Base-by-base conservation (phyloP, 2,329 filamentous ascomycete genomes). In the Pseudogymnoascus pannorum region DNA sequence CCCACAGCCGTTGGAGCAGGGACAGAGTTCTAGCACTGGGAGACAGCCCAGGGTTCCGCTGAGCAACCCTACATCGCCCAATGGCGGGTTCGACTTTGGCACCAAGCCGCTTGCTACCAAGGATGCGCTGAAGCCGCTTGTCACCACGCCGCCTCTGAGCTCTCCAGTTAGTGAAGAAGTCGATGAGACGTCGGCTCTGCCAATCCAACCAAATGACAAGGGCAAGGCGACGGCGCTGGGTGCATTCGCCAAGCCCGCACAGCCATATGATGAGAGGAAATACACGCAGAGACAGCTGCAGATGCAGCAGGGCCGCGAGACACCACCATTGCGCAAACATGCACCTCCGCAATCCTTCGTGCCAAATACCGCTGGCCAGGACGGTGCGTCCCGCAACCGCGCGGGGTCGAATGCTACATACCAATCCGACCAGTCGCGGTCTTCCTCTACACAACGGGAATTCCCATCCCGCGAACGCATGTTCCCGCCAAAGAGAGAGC, bases 271-370 rank as follows among this genome's bases (percentile, higher is more conserved):
- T 68, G 92, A 97, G 69, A 85, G 87, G 18, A 89, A 91, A 69
- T 97, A 91, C 69, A 83, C 89, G 4, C 88, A 95, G 70, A 85
- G 91, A 48, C 89, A 96, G 69, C 77, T 89, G 57, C 89, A 92
- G 71, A 83, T 96, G 72, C 89, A 93, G 65, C 84, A 89, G 68
- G 89, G 87, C 26, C 83, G 87, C 24, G 87, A 88, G 61, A 84
- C 84, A 0, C 83, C 87, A 33, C 73, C 76, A 2, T 59, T 68
- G 63, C 62, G 71, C 59, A 71, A 69, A 42, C 48, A 66, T 35
- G 68, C 66, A 9, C 68, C 67, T 14, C 65, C 69, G 14, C 42
- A 62, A 48, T 65, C 67, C 3, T 71, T 71, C 61, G 5, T 18
- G 11, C 38, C 35, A 8, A 60, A 44, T n/a, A 18, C n/a, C 20